A percentile compares a stretch with the other conserved stretches of the same genome.
phyloP scores from a whole-genome alignment of 805 yeast species.

The Candida jianshihensis region DNA sequence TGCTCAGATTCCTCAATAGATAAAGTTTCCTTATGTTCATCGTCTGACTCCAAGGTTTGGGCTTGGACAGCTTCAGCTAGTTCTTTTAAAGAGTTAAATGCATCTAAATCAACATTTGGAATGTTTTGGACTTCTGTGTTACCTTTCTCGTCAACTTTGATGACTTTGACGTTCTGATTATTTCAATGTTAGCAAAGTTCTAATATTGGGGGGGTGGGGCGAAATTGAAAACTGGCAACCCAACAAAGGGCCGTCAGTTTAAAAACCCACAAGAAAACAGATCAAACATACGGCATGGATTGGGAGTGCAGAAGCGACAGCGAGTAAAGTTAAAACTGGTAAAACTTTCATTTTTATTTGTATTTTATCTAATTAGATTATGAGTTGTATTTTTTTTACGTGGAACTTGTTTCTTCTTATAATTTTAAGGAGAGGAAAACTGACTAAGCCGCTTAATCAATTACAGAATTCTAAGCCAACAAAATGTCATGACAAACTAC shows the following conservation, averaged over 20 bases:
- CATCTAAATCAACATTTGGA: constrained; percentile 16
- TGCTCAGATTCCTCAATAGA: no score
- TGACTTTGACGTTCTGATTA: constrained; percentile 13
- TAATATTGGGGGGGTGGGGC: not conserved
- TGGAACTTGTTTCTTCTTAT: no score
- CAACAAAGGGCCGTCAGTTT: no score
- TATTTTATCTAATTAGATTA: constrained; percentile 33
- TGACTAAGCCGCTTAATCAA: no score
- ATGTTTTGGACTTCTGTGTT: constrained; percentile 6
- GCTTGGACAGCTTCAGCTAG: constrained; percentile 7
- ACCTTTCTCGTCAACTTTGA: constrained; percentile 11
- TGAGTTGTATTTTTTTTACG: no score
- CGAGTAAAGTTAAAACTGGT: constrained; percentile 11
- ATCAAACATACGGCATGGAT: constrained; percentile 17
- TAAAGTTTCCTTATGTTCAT: not conserved
- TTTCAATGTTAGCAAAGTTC: constrained; percentile 1
- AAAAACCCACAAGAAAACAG: not conserved
- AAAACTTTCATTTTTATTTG: constrained; percentile 14
- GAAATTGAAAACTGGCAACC: no score
- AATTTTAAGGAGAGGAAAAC: no score
- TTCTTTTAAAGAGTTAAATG: constrained; percentile 6
- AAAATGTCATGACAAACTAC: no score
- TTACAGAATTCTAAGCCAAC: no score
- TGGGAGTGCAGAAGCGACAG: constrained; percentile 17
- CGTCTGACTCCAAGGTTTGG: constrained; percentile 2